These are phyloP conservation scores for Ceratocystiopsis sp. DNA, from an alignment of 2,329 filamentous ascomycete species.

Conservation along the genomic window DNA sequence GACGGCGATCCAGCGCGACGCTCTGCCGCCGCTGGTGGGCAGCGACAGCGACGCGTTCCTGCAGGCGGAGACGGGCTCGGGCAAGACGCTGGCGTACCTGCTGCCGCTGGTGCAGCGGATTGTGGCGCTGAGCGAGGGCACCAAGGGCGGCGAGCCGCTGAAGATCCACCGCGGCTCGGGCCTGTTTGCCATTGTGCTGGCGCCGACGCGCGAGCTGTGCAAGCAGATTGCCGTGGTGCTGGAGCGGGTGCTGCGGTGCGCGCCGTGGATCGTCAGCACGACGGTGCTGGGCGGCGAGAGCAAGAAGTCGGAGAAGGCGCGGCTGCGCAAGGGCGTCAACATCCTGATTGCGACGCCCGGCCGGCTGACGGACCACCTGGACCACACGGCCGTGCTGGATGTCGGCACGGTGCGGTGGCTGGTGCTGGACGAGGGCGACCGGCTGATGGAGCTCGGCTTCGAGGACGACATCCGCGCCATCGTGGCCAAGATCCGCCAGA, in stretches of 20 bases:
- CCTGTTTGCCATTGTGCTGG: constrained; percentile 83
- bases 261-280: constrained; percentile 85
- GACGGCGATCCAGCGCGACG: constrained; percentile 85
- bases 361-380: constrained; percentile 75
- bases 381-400: constrained; percentile 79
- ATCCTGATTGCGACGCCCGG: constrained; percentile 92
- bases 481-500: constrained; percentile 58
- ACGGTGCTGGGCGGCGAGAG: constrained; percentile 58
- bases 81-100: constrained; percentile 93
- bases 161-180: constrained; percentile 68
- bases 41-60: constrained; percentile 85
- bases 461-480: constrained; percentile 86
- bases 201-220: constrained; percentile 83
- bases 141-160: constrained; percentile 25
- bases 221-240: constrained; percentile 84
- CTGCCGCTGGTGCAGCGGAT: constrained; percentile 83
- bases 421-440: constrained; percentile 86
- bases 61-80: constrained; percentile 91
- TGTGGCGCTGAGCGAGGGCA: constrained; percentile 53
- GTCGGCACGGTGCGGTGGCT: constrained; percentile 85
- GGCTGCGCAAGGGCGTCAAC: constrained; percentile 83
- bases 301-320: constrained; percentile 74
- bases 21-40: constrained; percentile 63
- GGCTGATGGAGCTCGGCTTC: constrained; percentile 96
- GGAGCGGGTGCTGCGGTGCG: constrained; percentile 70